Conservation (phyloP, 106 monocot genomes). For the Acorus calamus region DNA sequence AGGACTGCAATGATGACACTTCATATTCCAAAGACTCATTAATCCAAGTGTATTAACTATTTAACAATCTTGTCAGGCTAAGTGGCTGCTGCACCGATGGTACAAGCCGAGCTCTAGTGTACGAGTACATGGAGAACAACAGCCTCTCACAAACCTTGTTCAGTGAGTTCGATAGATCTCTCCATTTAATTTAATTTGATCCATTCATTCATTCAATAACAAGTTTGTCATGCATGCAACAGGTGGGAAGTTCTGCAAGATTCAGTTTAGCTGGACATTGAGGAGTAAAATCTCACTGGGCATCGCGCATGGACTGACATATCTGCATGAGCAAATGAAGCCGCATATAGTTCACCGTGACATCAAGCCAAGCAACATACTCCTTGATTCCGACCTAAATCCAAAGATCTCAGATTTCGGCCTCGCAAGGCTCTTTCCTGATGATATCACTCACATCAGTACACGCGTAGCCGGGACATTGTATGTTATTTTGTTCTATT, state of each 20-base stretch:
- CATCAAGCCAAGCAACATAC: conserved; percentile 14
- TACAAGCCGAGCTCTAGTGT: background rate
- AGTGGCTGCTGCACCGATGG: no score
- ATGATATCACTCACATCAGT: conserved; percentile 6
- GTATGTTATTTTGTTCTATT: background rate
- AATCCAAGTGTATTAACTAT: no score
- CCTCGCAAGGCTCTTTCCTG: conserved; percentile 6
- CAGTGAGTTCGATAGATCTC: background rate
- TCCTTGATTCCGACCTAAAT: conserved; percentile 2
- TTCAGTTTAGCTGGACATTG: background rate
- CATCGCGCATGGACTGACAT: conserved; percentile 4
- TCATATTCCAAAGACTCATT: no score
- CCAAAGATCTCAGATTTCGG: conserved; percentile 14
- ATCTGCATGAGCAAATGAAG: conserved; percentile 3
- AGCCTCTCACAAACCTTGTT: background rate
- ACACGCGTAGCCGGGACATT: conserved; percentile 9
- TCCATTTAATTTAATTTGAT: background rate
- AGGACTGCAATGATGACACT: no score
- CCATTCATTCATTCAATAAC: background rate
- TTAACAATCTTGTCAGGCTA: no score
- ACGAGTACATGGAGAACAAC: conserved; percentile 5
- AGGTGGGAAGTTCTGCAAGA: background rate
- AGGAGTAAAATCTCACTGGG: conserved; percentile 1
- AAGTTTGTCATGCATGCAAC: background rate
- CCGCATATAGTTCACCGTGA: conserved; percentile 10